A percentile compares a stretch with the other conserved stretches of the same genome.
Conservation (phyloP, 2,329 filamentous ascomycete genomes). For the Blumeria graminis region DNA sequence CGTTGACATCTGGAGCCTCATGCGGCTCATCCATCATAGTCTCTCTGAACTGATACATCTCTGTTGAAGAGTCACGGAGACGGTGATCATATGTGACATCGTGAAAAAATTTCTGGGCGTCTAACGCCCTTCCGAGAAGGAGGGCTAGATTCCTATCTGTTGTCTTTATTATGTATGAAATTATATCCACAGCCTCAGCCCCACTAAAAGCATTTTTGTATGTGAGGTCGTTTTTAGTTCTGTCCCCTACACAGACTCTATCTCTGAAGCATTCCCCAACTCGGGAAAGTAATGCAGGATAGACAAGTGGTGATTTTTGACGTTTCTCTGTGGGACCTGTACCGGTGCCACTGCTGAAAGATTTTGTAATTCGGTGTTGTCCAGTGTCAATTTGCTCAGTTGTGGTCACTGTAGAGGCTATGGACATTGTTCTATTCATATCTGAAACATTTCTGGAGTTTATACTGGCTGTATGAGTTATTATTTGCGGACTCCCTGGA, state of each 20-base stretch:
- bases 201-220: conserved; percentile 97
- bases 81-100: conserved; percentile 97
- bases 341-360: conserved; percentile 11
- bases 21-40: conserved; percentile 68
- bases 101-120: conserved; percentile 97
- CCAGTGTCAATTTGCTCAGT: conserved; percentile 27
- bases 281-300: conserved; percentile 78
- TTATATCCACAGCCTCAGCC: conserved; percentile 81
- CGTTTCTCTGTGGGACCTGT: conserved; percentile 6
- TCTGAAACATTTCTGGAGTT: conserved; percentile 20
- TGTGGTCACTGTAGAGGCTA: conserved; percentile 60
- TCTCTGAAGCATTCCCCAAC: conserved; percentile 84
- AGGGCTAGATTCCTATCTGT: conserved; percentile 86
- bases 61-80: conserved; percentile 73
- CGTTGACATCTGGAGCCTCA: conserved; percentile 53
- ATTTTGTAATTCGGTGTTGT: conserved; percentile 25
- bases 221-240: conserved; percentile 86
- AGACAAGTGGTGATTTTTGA: conserved; percentile 54
- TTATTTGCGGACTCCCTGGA: conserved; percentile 20
- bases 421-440: conserved; percentile 55
- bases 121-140: conserved; percentile 69
- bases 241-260: conserved; percentile 62
- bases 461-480: conserved; percentile 35
- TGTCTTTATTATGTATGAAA: conserved; percentile 91
- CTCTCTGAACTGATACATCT: conserved; percentile 94